Evolutionary conservation across 208 protist species (phyloP).

Genomic region (Trypanosoma mega): DNA sequence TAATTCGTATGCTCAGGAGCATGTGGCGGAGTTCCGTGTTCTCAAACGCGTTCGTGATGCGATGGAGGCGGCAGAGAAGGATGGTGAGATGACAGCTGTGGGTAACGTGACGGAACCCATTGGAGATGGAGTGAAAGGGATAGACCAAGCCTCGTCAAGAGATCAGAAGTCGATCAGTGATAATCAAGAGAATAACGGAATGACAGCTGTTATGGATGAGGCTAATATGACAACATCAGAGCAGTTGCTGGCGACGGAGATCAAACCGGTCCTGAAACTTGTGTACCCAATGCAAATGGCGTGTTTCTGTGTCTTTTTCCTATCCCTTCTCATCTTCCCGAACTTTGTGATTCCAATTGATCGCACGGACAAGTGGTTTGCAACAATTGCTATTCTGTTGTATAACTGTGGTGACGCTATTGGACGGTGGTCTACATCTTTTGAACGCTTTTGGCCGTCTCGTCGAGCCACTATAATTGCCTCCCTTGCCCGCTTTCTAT

Average conservation of each 20-base stretch:
- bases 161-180: neutral
- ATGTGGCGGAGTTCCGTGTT: constrained; percentile 70
- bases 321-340: constrained; percentile 77
- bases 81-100: neutral
- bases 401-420: constrained; percentile 82
- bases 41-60: constrained; percentile 22
- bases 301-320: constrained; percentile 75
- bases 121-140: neutral
- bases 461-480: constrained; percentile 46
- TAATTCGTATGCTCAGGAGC: constrained; percentile 60
- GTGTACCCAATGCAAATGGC: constrained; percentile 64
- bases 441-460: constrained; percentile 53
- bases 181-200: too few species aligned
- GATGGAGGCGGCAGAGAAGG: neutral
- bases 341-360: constrained; percentile 70
- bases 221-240: constrained; percentile 59
- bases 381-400: constrained; percentile 71
- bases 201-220: constrained; percentile 26
- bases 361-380: constrained; percentile 68
- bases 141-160: constrained; percentile 26
- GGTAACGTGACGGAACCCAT: neutral
- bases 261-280: constrained; percentile 52
- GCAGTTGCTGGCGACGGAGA: constrained; percentile 48
- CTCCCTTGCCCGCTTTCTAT: constrained; percentile 42
- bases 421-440: constrained; percentile 53